Conservation (phyloP, 805 yeast species). For the Pichia thaimueangensis region DNA sequence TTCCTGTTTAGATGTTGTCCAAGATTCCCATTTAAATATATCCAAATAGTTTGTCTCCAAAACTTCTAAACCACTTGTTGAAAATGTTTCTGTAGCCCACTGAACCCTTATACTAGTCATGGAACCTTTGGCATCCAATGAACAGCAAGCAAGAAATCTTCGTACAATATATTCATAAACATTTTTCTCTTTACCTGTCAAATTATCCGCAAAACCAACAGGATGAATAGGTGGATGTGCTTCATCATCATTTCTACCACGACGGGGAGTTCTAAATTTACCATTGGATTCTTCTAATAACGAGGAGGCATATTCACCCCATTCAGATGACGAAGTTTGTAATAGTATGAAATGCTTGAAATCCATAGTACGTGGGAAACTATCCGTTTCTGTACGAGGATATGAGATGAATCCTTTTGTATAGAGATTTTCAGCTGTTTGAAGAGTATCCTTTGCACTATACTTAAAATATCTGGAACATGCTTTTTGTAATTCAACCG, state of each 20-base stretch:
- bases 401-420: constrained; percentile 83
- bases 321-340: constrained; percentile 47
- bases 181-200: constrained; percentile 46
- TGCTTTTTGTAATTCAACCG: constrained; percentile 86
- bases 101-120: constrained; percentile 52
- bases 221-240: constrained; percentile 99
- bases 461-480: constrained; percentile 70
- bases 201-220: constrained; percentile 20
- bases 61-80: constrained; percentile 69
- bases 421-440: constrained; percentile 77
- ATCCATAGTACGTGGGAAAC: constrained; percentile 73
- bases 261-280: constrained; percentile 60
- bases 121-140: constrained; percentile 81
- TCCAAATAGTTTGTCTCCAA: constrained; percentile 71
- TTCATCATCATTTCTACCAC: constrained; percentile 81
- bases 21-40: constrained; percentile 67
- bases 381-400: constrained; percentile 97
- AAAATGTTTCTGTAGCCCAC: constrained; percentile 78
- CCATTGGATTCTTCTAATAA: constrained; percentile 33
- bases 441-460: constrained; percentile 74
- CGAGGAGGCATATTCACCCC: constrained; percentile 67
- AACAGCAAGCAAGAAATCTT: constrained; percentile 86
- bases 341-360: constrained; percentile 51
- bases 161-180: constrained; percentile 85
- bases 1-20: constrained; percentile 56